phyloP scores from a whole-genome alignment of 192 early-diverging fungal genomes.

The Lunasporangiospora selenospora region DNA sequence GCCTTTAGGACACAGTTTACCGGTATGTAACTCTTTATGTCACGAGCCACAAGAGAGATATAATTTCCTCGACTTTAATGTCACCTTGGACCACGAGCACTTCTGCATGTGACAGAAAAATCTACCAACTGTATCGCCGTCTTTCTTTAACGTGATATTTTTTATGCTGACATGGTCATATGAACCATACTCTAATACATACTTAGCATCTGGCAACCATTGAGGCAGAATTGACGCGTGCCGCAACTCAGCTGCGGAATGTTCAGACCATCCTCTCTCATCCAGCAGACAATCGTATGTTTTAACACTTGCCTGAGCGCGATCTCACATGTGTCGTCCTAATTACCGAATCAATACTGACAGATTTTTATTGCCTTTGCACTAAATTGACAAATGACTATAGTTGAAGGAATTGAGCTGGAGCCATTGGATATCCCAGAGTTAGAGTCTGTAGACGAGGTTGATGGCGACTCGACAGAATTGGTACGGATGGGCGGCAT shows the following conservation, averaged over 20 bases:
- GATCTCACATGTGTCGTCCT: too few relatives aligned
- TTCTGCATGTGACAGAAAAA: conserved; percentile 28
- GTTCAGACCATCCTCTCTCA: conserved; percentile 36
- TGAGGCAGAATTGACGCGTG: conserved; percentile 37
- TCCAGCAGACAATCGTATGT: conserved; percentile 35
- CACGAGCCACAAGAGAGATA: conserved; percentile 1
- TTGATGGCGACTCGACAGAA: conserved; percentile 41
- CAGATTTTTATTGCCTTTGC: too few relatives aligned
- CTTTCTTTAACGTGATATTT: neutral
- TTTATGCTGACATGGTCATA: too few relatives aligned
- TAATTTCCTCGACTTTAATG: too few relatives aligned
- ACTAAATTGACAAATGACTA: too few relatives aligned
- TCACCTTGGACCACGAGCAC: neutral
- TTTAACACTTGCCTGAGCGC: too few relatives aligned
- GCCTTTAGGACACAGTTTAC: conserved; percentile 24
- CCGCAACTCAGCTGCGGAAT: conserved; percentile 30
- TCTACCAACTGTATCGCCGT: neutral
- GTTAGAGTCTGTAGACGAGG: conserved; percentile 14
- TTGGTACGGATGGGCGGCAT: conserved; percentile 27
- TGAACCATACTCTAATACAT: too few relatives aligned
- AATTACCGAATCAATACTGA: too few relatives aligned
- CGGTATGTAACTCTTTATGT: conserved; percentile 10
- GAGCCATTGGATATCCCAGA: conserved; percentile 31
- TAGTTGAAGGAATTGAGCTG: conserved; percentile 27
- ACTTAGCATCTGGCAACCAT: conserved; percentile 40